Evolutionary conservation across 1,284 basidiomycete species (phyloP).

Genomic region (Sporisorium scitamineum): DNA sequence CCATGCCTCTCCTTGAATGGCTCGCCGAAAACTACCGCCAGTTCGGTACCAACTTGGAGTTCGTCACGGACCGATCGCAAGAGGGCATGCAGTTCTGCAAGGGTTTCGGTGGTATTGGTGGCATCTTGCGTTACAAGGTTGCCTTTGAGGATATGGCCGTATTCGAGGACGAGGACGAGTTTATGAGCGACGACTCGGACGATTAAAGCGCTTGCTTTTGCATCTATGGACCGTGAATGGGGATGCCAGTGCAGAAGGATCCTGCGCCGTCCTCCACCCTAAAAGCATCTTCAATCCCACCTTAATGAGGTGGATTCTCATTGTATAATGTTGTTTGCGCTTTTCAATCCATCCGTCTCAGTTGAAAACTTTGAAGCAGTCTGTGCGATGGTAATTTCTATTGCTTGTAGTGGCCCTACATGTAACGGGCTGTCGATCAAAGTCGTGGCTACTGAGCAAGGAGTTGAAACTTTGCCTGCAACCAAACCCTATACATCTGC

Average conservation of each 20-base stretch:
- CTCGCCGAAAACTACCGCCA: constrained; percentile 98
- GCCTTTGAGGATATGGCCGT: constrained; percentile 68
- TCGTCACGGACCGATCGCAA: constrained; percentile 76
- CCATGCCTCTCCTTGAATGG: constrained; percentile 77
- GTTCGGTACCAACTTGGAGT: constrained; percentile 92
- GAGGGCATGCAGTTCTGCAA: constrained; percentile 99
- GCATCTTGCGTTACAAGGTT: constrained; percentile 77
- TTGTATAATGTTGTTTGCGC: neutral
- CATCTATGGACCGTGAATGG: neutral
- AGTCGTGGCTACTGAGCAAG: neutral
- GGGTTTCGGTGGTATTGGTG: constrained; percentile 98
- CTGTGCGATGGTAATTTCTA: too few species aligned
- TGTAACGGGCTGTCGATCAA: neutral
- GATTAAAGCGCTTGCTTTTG: constrained; percentile 25
- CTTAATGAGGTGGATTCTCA: neutral
- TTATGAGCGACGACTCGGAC: constrained; percentile 65
- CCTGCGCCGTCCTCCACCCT: too few species aligned
- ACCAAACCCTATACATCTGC: constrained; percentile 66
- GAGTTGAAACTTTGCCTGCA: constrained; percentile 63
- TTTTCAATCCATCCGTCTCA: constrained; percentile 3
- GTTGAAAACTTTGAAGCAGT: too few species aligned
- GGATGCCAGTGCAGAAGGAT: too few species aligned
- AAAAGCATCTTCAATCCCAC: neutral
- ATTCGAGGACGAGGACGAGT: constrained; percentile 68
- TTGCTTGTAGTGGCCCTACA: neutral